A percentile compares a stretch with the other conserved stretches of the same genome.
phyloP scores from a whole-genome alignment of 768 basidiomycete species.

The Mycena galericulata region DNA sequence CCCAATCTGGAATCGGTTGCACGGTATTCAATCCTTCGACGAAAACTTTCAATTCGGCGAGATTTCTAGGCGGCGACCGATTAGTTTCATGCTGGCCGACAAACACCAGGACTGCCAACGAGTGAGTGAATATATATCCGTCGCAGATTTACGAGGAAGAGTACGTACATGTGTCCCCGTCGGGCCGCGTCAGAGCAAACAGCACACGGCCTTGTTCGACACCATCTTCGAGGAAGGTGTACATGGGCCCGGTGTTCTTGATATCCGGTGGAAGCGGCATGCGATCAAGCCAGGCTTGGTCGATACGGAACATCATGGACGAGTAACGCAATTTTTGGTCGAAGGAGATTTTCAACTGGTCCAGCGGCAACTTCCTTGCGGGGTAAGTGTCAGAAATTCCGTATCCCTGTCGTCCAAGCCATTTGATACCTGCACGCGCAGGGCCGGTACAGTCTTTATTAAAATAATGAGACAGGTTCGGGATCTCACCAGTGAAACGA shows the following conservation, averaged over 20 bases:
- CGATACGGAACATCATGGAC: constrained; percentile 33
- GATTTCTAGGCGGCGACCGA: constrained; percentile 22
- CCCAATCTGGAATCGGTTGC: constrained; percentile 43
- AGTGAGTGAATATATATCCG: constrained; percentile 4
- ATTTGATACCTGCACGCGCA: constrained; percentile 41
- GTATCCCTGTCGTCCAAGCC: constrained; percentile 40
- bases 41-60: constrained; percentile 33
- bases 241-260: constrained; percentile 26
- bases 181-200: constrained; percentile 31
- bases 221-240: constrained; percentile 31
- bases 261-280: constrained; percentile 37
- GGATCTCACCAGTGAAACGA: neutral
- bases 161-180: constrained; percentile 29
- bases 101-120: constrained; percentile 27
- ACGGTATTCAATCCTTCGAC: constrained; percentile 21
- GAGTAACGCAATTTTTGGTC: constrained; percentile 42
- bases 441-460: constrained; percentile 47
- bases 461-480: neutral
- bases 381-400: constrained; percentile 14
- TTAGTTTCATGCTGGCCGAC: constrained; percentile 26
- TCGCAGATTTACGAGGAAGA: neutral
- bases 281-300: constrained; percentile 21
- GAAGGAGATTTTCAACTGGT: constrained; percentile 36
- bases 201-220: constrained; percentile 26
- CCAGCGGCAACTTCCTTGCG: constrained; percentile 26